Evolutionary conservation across 1,284 basidiomycete genomes (phyloP), one percentile per base, ranked within the genome.

Genomic region (Athelia psychrophila): DNA sequence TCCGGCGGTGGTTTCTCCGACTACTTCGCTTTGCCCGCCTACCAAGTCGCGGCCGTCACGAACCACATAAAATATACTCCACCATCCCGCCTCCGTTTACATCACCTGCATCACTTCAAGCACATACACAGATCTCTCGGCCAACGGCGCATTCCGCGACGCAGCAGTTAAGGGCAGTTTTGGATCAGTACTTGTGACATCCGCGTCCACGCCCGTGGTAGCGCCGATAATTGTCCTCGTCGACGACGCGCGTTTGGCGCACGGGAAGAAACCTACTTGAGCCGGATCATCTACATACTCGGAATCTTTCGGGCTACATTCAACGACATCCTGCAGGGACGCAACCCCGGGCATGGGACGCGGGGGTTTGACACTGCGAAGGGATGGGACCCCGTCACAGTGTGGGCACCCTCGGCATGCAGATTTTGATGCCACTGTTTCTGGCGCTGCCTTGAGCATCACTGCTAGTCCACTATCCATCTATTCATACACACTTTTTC

Each of bases 141-240:
- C 44, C 25, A 46, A 46, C n/a, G 44, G 44, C 22, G 76, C 75
- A 0, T 73, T 74, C 57, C 76, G 73, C 38, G 62, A 68, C 4
- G 63, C 75, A 30, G 69, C 71, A 23, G 66, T 75, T 18, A n/a
- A 5, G n/a, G 44, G 44, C 24, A 27, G 16, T n/a, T 60, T 64
- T 46, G 52, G 51, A 5, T 47, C 54, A 6, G 54, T 62, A 3
- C 57, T 48, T 25, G 60, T 58, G 33, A 62, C 59, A 13, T 58
- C 56, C 2, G 56, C 56, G 13, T 55, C 58, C 27, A 44, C 54
- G 2, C 72, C 72, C 2, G 60, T 66, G 3, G 59, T 73, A 3
- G 62, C 63, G n/a, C 56, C 62, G 22, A 59, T 74, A 33, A 49
- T 74, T 6, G 61, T 68, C 0, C 53, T 69, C 49, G 58, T 74